phyloP scores from a whole-genome alignment of 306 rosid genomes.

The Quercus rubra region DNA sequence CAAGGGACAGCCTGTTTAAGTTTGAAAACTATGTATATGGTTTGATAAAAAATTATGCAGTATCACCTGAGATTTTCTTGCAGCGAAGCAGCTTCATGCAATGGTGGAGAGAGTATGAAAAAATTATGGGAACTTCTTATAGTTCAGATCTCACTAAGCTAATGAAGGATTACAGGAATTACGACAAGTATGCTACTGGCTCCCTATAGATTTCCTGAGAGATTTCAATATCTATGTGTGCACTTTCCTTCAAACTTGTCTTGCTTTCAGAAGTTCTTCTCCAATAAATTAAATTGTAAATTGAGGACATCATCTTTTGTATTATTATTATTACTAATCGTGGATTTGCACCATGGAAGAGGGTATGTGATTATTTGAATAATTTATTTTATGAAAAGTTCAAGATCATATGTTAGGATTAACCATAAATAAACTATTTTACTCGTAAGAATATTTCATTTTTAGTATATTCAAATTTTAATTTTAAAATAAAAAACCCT shows the following conservation, averaged over 20 bases:
- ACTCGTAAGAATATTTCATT: too few species aligned
- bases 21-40: conserved; percentile 48
- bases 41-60: conserved; percentile 27
- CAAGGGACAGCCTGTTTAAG: not conserved
- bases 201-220: too few species aligned
- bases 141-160: conserved; percentile 17
- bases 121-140: conserved; percentile 6
- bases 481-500: too few species aligned
- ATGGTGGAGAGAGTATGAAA: conserved; percentile 55
- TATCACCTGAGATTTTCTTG: conserved; percentile 68
- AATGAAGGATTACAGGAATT: conserved; percentile 26
- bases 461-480: too few species aligned
- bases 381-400: too few species aligned
- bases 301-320: too few species aligned
- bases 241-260: not conserved
- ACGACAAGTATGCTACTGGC: conserved; percentile 15
- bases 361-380: too few species aligned
- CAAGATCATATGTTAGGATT: too few species aligned
- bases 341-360: too few species aligned
- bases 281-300: not conserved
- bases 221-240: not conserved
- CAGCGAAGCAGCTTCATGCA: conserved; percentile 47
- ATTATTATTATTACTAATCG: too few species aligned
- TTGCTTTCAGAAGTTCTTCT: not conserved
- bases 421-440: too few species aligned